Percentiles rank a stretch among this genome's conserved stretches.
Conservation (phyloP, 495 filamentous ascomycete species). For the Penicillium chermesinum region DNA sequence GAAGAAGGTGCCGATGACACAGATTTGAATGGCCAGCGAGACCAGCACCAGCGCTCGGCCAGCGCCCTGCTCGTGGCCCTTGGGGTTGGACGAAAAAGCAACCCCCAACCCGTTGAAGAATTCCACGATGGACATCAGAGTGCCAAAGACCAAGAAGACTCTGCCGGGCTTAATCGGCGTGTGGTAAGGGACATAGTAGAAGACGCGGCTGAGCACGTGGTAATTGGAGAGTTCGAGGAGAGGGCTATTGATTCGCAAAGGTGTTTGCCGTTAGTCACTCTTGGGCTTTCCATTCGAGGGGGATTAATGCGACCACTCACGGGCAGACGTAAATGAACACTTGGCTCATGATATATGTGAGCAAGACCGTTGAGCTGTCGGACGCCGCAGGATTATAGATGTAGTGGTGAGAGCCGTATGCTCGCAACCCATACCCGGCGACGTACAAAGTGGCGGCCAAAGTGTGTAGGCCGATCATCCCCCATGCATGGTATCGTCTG, state of each 20-base stretch:
- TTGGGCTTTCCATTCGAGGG: neutral
- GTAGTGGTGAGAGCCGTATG: constrained; percentile 31
- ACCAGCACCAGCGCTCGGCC: constrained; percentile 53
- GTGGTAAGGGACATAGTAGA: constrained; percentile 65
- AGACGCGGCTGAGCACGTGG: constrained; percentile 58
- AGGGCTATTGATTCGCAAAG: constrained; percentile 44
- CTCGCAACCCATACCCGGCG: constrained; percentile 48
- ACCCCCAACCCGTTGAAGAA: constrained; percentile 57
- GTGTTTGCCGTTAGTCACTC: neutral
- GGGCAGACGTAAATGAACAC: constrained; percentile 50
- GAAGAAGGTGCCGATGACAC: constrained; percentile 50
- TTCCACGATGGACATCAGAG: constrained; percentile 55
- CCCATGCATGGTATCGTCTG: constrained; percentile 28
- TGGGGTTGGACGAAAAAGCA: constrained; percentile 46
- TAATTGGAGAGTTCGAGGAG: constrained; percentile 65
- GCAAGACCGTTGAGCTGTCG: constrained; percentile 11
- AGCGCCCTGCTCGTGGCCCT: constrained; percentile 32
- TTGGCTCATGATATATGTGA: constrained; percentile 48
- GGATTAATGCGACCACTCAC: too few relatives aligned
- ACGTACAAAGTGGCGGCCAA: constrained; percentile 31
- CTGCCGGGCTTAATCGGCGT: constrained; percentile 62
- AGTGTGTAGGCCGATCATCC: constrained; percentile 38
- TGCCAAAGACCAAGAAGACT: constrained; percentile 58
- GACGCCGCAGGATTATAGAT: constrained; percentile 33
- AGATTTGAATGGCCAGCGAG: constrained; percentile 53